Base-by-base conservation (phyloP, 208 protist genomes). In the Trypanosoma caninum region DNA sequence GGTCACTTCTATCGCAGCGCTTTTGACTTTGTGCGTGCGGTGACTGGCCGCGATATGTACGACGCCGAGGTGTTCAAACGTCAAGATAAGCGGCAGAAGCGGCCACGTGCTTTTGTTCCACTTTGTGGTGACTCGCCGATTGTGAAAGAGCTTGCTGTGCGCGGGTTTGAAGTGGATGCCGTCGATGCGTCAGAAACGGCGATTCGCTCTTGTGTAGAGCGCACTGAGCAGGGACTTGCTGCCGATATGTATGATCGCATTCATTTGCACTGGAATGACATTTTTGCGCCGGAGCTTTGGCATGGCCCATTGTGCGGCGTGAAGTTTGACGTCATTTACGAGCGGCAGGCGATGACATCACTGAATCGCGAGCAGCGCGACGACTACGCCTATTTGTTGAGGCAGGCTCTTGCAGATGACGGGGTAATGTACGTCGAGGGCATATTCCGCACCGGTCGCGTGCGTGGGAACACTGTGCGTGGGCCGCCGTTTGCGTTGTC, bases 91-190 rank as follows among this genome's bases (percentile, higher is more conserved):
- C 1, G 9, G 28, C 50, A 58, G 28, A 20, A 30, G 22, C 57
- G 45, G 1, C 82, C 82, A 3, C 60, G 51, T n/a, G 87, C 78
- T 44, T 50, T 95, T 28, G 85, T 95, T 41, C 86, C 89, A 9
- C 80, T 95, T n/a, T 95, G 86, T 64, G 89, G 89, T 7, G 89
- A 95, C 58, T 91, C 89, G 2, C 86, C 86, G 6, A 93, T 95
- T 47, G 59, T 95, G 9, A 67, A 68, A 25, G 79, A 76, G 25
- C 56, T 91, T 18, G 84, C 76, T 0, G 33, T 71, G 62, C 78
- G 82, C 27, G 89, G 89, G 10, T 95, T 84, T 66, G 76, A 88
- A 46, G 89, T 95, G 62, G 82, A 93, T 52, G 89, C 72, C 11
- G 84, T 95, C 20, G 89, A 95, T 50, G 50, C 67, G 35, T 86